Evolutionary conservation across 1,284 basidiomycete species (phyloP).

Genomic region (Wallemia hederae): DNA sequence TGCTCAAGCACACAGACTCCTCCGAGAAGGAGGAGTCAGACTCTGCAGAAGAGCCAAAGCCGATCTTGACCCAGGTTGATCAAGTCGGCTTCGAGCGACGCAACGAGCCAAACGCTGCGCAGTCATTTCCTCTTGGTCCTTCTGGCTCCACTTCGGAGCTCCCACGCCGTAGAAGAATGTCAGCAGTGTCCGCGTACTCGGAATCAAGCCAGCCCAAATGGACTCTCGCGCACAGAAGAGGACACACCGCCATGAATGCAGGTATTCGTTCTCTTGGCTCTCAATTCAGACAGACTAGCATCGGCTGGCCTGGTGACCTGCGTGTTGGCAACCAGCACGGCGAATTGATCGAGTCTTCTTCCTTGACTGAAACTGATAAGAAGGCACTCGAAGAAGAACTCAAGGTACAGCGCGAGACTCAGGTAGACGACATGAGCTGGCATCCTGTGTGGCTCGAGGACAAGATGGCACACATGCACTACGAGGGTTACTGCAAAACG

Average conservation of each 20-base stretch:
- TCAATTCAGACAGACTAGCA: slow-evolving; percentile 62
- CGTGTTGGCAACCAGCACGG: slow-evolving; percentile 12
- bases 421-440: slow-evolving; percentile 32
- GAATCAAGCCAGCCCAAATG: slow-evolving; percentile 21
- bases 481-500: slow-evolving; percentile 92
- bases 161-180: slow-evolving; percentile 10
- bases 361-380: slow-evolving; percentile 30
- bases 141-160: slow-evolving; percentile 17
- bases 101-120: not conserved
- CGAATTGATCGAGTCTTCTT: slow-evolving; percentile 21
- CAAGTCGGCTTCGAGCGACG: slow-evolving; percentile 1
- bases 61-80: slow-evolving; percentile 6
- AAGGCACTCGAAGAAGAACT: slow-evolving; percentile 31
- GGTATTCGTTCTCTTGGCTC: slow-evolving; percentile 59
- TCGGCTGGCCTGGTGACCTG: slow-evolving; percentile 84
- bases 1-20: slow-evolving; percentile 20
- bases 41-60: slow-evolving; percentile 6
- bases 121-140: slow-evolving; percentile 12
- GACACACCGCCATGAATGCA: slow-evolving; percentile 81
- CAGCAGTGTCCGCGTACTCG: slow-evolving; percentile 7
- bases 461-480: slow-evolving; percentile 67
- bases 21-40: slow-evolving; percentile 12
- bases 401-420: slow-evolving; percentile 24
- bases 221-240: slow-evolving; percentile 51
- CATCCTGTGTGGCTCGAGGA: slow-evolving; percentile 80